Evolutionary conservation across 305 asterid genomes (phyloP), one percentile per base, ranked within the genome.

Genomic region (Fraxinus floribunda): DNA sequence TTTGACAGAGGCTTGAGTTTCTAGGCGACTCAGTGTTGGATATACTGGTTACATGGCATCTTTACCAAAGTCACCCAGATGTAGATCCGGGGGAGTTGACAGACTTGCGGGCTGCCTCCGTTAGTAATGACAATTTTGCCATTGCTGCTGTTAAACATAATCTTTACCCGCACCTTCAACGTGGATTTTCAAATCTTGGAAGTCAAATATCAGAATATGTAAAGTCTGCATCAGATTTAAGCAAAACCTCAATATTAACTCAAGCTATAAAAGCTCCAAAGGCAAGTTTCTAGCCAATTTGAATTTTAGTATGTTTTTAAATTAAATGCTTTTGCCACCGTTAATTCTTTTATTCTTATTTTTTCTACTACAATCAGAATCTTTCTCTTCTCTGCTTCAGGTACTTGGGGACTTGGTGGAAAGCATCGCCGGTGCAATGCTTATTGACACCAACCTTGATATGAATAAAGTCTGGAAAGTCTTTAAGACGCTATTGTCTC

Each of bases 1-100:
- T 83, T 22, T 86, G 52, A 75, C 93, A 96, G 99, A 91, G 99
- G 88, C 95, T 97, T 41, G 99, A 97, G 85, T 97, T 92, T 92
- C 98, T 97, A 7, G 99, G 99, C 0, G 99, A 97, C 79, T 92
- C 99, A 4, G 98, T 92, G 81, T 80, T 95, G 91, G 99, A 95
- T 87, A 66, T 97, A 82, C 95, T 97, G 62, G 87, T 97, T 55
- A 95, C 98, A 32, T 78, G 86, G 87, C 88, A 97, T 87, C 96
- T 91, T 83, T 97, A 90, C 79, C 88, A 89, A 76, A 94, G 87
- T 74, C 98, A 97, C 85, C 83, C 82, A 11, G 91, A 92, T 73
- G 83, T 95, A 26, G 98, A 93, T 83, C 98, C 99, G 0, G 99
- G 98, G 75, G 94, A 93, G 83, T 82, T 97, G 86, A 97, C 99